phyloP scores from a whole-genome alignment of 495 filamentous ascomycete genomes.

The Podospora australis region DNA sequence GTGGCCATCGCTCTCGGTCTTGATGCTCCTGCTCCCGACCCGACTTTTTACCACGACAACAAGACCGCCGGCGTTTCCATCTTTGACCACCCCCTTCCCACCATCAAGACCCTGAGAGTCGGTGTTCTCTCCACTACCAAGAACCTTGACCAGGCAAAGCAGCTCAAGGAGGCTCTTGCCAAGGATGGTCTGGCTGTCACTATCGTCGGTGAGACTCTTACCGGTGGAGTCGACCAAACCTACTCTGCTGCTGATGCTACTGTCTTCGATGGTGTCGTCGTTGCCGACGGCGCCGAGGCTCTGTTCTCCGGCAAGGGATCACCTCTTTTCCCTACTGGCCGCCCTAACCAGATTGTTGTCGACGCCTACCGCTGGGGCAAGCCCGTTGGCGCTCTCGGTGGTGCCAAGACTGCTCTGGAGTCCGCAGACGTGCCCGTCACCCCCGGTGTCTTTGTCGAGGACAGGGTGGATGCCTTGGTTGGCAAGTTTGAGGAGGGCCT shows the following conservation, averaged over 20 bases:
- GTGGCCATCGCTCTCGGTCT: constrained; percentile 59
- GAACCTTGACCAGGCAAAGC: constrained; percentile 41
- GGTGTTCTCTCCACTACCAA: constrained; percentile 53
- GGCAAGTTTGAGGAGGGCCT: constrained; percentile 52
- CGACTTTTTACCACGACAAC: constrained; percentile 65
- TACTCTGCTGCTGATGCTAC: constrained; percentile 66
- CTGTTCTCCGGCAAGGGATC: constrained; percentile 41
- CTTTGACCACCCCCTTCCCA: constrained; percentile 50
- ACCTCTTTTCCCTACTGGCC: constrained; percentile 56
- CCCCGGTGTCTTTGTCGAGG: constrained; percentile 48
- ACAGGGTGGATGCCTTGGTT: constrained; percentile 34
- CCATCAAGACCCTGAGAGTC: constrained; percentile 58
- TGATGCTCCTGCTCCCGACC: constrained; percentile 50
- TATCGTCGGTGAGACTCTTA: constrained; percentile 57
- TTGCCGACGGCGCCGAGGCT: constrained; percentile 50
- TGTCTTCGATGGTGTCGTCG: constrained; percentile 63
- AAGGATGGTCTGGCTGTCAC: constrained; percentile 47
- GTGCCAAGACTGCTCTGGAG: constrained; percentile 31
- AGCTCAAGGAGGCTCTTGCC: constrained; percentile 41
- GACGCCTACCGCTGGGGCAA: constrained; percentile 68
- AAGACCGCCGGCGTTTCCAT: constrained; percentile 56
- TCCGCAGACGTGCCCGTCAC: constrained; percentile 33
- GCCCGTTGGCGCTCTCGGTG: constrained; percentile 58
- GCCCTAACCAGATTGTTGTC: constrained; percentile 58
- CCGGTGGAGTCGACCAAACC: constrained; percentile 55